These are phyloP conservation scores for Thielaviopsis ethacetica DNA, from an alignment of 2,329 filamentous ascomycete genomes.

Conservation along the genomic window DNA sequence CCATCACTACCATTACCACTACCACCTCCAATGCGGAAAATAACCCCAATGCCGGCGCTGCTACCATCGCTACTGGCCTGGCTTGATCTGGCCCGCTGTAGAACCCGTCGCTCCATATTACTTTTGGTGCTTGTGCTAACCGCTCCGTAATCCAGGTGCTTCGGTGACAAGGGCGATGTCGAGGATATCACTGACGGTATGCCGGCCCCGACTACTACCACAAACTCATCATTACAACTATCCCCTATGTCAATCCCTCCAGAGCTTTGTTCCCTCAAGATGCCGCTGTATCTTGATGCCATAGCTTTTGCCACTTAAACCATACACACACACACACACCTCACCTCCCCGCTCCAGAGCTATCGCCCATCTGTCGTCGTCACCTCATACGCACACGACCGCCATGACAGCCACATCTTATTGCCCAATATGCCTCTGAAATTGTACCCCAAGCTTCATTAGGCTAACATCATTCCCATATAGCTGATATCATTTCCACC, in stretches of 20 bases:
- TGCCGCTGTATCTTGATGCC: background rate
- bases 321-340: no score
- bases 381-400: background rate
- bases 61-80: background rate
- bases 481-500: slow-evolving; percentile 81
- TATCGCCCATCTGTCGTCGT: background rate
- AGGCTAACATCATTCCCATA: slow-evolving; percentile 2
- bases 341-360: background rate
- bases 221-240: background rate
- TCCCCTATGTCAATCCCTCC: background rate
- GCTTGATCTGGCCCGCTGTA: background rate
- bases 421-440: background rate
- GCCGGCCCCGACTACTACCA: background rate
- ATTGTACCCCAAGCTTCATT: background rate
- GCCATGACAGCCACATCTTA: background rate
- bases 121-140: slow-evolving; percentile 3
- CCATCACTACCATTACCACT: slow-evolving; percentile 1
- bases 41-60: background rate
- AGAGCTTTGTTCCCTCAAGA: background rate
- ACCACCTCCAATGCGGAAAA: background rate
- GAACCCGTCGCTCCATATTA: background rate
- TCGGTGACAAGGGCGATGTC: slow-evolving; percentile 98
- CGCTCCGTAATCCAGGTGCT: slow-evolving; percentile 50
- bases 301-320: background rate
- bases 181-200: slow-evolving; percentile 95